Conservation (phyloP, 1,284 basidiomycete species). For the Leccinum fallax region DNA sequence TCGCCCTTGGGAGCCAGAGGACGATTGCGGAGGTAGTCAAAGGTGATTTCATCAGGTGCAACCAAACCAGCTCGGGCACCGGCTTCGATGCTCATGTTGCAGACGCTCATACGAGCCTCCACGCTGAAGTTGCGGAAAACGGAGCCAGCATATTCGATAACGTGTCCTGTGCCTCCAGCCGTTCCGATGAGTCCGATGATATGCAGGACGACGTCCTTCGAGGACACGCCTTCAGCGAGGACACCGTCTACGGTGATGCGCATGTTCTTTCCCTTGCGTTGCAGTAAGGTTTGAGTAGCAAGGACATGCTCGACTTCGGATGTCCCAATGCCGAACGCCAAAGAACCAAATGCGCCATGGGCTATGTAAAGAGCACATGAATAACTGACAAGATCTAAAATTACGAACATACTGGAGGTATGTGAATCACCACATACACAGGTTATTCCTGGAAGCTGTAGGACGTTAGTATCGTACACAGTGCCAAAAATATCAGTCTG, state of each 20-base stretch:
- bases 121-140: conserved; percentile 91
- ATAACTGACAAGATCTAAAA: neutral
- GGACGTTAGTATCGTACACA: neutral
- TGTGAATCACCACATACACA: conserved; percentile 97
- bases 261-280: conserved; percentile 96
- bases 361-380: conserved; percentile 47
- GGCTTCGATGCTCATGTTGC: conserved; percentile 98
- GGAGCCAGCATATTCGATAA: conserved; percentile 93
- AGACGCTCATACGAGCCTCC: conserved; percentile 97
- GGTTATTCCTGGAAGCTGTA: conserved; percentile 88
- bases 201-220: conserved; percentile 94
- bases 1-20: conserved; percentile 88
- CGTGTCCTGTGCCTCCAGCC: conserved; percentile 90
- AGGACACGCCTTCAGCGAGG: conserved; percentile 85
- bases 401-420: conserved; percentile 70
- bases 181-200: conserved; percentile 95
- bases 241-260: conserved; percentile 89
- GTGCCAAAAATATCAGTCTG: neutral
- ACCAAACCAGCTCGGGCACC: conserved; percentile 96
- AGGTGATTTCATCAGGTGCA: conserved; percentile 91
- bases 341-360: conserved; percentile 94
- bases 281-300: conserved; percentile 91
- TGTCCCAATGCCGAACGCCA: conserved; percentile 96
- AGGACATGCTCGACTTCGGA: conserved; percentile 98
- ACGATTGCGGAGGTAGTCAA: conserved; percentile 84